A percentile compares a stretch with the other conserved stretches of the same genome.
phyloP scores from a whole-genome alignment of 495 filamentous ascomycete genomes.

The Recurvomyces mirabilis region DNA sequence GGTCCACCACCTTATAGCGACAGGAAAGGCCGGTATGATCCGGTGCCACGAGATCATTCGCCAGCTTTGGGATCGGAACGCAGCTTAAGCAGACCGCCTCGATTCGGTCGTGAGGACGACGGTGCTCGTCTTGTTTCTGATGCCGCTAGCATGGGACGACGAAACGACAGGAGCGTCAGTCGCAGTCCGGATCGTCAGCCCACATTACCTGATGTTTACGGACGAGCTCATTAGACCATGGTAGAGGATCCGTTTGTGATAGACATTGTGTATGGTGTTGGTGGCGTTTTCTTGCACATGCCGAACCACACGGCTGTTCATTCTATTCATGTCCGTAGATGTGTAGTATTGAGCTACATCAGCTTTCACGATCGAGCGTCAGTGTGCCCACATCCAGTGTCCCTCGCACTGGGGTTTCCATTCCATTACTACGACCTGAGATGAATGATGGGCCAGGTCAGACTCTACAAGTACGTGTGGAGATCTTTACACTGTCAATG shows the following conservation, averaged over 20 bases:
- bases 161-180: constrained; percentile 14
- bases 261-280: constrained; percentile 1
- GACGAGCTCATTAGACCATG: constrained; percentile 12
- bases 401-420: no score
- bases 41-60: constrained; percentile 21
- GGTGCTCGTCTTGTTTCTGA: constrained; percentile 13
- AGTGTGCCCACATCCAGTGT: no score
- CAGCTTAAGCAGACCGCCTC: constrained; percentile 1
- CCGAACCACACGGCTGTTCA: constrained; percentile 1
- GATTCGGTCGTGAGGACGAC: constrained; percentile 14
- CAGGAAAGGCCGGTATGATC: constrained; percentile 25
- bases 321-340: not conserved
- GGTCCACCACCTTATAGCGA: constrained; percentile 8
- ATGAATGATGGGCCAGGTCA: no score
- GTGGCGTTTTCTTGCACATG: constrained; percentile 1
- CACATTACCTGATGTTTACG: constrained; percentile 14
- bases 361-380: no score
- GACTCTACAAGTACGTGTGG: no score
- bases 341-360: not conserved
- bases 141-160: constrained; percentile 21
- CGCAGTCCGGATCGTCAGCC: constrained; percentile 14
- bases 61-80: not conserved
- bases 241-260: no score
- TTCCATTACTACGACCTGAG: no score
- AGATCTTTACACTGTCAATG: no score